Evolutionary conservation across 805 yeast genomes (phyloP).

Genomic region (Hanseniaspora guilliermondii): DNA sequence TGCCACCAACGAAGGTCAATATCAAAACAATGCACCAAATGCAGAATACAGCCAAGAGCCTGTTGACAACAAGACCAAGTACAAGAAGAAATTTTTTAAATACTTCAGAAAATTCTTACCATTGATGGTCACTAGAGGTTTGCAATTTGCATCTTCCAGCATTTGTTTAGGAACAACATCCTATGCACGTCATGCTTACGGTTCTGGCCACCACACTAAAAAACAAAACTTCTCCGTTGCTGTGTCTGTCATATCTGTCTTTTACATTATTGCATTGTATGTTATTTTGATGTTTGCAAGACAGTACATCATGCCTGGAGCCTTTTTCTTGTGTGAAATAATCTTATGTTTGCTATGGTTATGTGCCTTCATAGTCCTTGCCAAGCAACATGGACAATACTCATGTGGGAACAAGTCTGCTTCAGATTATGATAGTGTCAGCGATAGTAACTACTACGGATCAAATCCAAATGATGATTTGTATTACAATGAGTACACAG

Average conservation of each 20-base stretch:
- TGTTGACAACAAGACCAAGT: neutral
- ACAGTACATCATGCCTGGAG: slow-evolving; percentile 21
- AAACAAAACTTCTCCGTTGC: slow-evolving; percentile 27
- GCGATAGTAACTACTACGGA: slow-evolving; percentile 17
- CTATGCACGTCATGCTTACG: slow-evolving; percentile 20
- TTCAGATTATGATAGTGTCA: slow-evolving; percentile 16
- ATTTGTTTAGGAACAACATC: slow-evolving; percentile 25
- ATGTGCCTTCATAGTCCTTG: slow-evolving; percentile 28
- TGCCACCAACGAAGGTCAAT: neutral
- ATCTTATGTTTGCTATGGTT: slow-evolving; percentile 26
- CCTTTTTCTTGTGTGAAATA: slow-evolving; percentile 22
- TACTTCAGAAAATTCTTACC: neutral
- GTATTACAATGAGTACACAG: slow-evolving; percentile 18
- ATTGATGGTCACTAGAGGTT: slow-evolving; percentile 14
- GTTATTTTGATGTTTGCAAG: slow-evolving; percentile 19
- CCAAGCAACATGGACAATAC: slow-evolving; percentile 24
- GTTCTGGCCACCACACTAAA: slow-evolving; percentile 19
- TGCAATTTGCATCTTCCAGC: slow-evolving; percentile 23
- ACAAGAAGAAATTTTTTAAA: neutral
- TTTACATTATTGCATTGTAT: slow-evolving; percentile 22
- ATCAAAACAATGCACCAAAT: neutral
- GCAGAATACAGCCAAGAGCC: neutral
- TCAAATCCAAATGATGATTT: slow-evolving; percentile 15
- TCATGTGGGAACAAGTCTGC: slow-evolving; percentile 19
- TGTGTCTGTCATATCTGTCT: slow-evolving; percentile 23